Percentiles rank a stretch among this genome's conserved stretches.
Evolutionary conservation across 495 filamentous ascomycete species (phyloP).

Genomic region (Talaromyces trachyspermus): DNA sequence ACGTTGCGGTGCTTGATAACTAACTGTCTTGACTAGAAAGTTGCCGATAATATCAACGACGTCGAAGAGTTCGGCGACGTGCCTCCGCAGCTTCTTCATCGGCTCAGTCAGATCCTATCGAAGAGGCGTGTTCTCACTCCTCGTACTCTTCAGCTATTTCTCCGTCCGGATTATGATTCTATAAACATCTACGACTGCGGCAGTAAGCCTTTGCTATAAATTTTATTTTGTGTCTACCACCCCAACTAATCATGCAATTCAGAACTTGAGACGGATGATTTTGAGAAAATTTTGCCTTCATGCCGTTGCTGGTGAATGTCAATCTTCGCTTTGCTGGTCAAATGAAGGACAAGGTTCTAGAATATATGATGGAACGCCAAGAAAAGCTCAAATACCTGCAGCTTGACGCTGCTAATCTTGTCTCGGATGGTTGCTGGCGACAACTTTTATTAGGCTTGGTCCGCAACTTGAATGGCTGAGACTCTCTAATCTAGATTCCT

Average conservation of each 20-base stretch:
- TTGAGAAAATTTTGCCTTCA: slow-evolving; percentile 67
- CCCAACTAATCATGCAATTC: background rate
- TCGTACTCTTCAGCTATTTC: slow-evolving; percentile 65
- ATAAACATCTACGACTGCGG: slow-evolving; percentile 77
- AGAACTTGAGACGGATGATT: slow-evolving; percentile 69
- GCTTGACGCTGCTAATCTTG: slow-evolving; percentile 71
- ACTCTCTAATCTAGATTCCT: slow-evolving; percentile 59
- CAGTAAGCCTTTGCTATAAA: slow-evolving; percentile 32
- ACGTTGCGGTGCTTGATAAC: background rate
- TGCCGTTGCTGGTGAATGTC: slow-evolving; percentile 57
- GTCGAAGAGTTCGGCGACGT: slow-evolving; percentile 80
- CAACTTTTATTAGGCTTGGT: slow-evolving; percentile 57
- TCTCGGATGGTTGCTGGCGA: slow-evolving; percentile 64
- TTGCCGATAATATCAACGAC: slow-evolving; percentile 73
- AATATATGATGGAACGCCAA: slow-evolving; percentile 68
- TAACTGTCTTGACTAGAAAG: slow-evolving; percentile 37
- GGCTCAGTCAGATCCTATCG: slow-evolving; percentile 72
- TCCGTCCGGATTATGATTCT: slow-evolving; percentile 56
- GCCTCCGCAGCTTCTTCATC: slow-evolving; percentile 57
- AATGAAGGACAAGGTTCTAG: slow-evolving; percentile 73
- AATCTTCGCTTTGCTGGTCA: slow-evolving; percentile 75
- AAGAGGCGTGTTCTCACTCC: slow-evolving; percentile 67
- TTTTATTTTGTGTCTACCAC: slow-evolving; percentile 6
- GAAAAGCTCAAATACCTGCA: slow-evolving; percentile 54
- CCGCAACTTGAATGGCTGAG: slow-evolving; percentile 56